These are phyloP conservation scores for Psilocybe subaeruginosa DNA, from an alignment of 768 basidiomycete species.

Conservation along the genomic window DNA sequence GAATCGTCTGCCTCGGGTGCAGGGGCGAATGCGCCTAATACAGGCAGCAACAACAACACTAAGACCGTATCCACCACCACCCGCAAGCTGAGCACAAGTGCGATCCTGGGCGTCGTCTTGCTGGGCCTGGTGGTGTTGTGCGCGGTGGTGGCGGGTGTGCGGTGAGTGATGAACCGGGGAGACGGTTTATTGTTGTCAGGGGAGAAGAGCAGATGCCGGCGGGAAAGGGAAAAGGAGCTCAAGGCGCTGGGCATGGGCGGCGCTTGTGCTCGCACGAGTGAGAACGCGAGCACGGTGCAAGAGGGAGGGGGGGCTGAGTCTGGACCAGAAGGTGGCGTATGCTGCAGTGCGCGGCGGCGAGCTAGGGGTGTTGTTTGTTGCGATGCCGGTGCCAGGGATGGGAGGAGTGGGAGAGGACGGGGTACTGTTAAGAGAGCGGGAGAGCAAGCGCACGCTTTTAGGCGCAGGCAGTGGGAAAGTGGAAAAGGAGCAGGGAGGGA, in stretches of 20 bases:
- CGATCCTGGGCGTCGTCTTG: conserved; percentile 65
- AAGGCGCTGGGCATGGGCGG: not conserved
- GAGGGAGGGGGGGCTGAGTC: not conserved
- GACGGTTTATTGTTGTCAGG: conserved; percentile 17
- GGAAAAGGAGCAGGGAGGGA: too few relatives aligned
- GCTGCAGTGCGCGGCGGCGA: conserved; percentile 32
- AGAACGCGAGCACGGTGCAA: too few relatives aligned
- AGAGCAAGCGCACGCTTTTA: too few relatives aligned
- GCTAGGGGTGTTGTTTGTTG: conserved; percentile 11
- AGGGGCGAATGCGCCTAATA: not conserved
- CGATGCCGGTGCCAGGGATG: conserved; percentile 22
- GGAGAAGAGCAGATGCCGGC: conserved; percentile 31
- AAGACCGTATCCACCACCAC: conserved; percentile 20
- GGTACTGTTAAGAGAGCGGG: too few relatives aligned
- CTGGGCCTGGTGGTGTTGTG: conserved; percentile 61
- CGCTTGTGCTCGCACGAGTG: too few relatives aligned
- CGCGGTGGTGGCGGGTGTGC: conserved; percentile 50
- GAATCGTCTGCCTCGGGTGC: conserved; percentile 2
- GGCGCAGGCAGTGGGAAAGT: too few relatives aligned
- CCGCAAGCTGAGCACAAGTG: conserved; percentile 54
- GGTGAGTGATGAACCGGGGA: conserved; percentile 42
- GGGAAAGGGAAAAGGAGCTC: conserved; percentile 14
- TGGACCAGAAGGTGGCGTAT: conserved; percentile 34
- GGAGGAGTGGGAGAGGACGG: too few relatives aligned
- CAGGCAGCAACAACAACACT: conserved; percentile 13